These are phyloP conservation scores for Copromyces sp. DNA, from an alignment of 495 filamentous ascomycete genomes.

Conservation along the genomic window DNA sequence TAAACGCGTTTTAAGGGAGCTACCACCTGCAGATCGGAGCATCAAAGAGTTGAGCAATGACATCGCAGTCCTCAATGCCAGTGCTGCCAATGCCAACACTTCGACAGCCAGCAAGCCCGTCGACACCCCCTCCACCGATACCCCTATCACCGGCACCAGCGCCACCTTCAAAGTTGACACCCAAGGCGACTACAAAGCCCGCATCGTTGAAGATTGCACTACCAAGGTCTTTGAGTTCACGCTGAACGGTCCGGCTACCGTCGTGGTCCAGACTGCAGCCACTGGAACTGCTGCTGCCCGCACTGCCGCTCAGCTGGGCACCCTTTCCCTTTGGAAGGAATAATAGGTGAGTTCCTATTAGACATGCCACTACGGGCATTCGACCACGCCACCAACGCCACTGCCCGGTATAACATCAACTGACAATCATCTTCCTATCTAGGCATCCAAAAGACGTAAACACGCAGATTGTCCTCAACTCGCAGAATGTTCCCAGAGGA, in stretches of 20 bases:
- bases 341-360: neutral
- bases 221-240: neutral
- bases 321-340: neutral
- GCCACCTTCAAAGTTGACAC: neutral
- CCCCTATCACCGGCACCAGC: too few species aligned
- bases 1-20: neutral
- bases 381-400: neutral
- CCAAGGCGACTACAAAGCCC: neutral
- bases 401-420: neutral
- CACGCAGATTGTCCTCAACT: neutral
- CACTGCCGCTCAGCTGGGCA: too few species aligned
- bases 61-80: too few species aligned
- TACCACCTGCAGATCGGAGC: neutral
- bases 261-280: neutral
- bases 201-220: neutral
- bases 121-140: neutral
- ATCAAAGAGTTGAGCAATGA: too few species aligned
- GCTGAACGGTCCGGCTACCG: neutral
- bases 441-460: neutral
- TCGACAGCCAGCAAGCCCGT: too few species aligned
- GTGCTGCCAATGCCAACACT: too few species aligned
- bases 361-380: neutral
- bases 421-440: neutral
- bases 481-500: neutral
- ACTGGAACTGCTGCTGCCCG: neutral